Conservation (phyloP, 805 yeast genomes). For the Schwanniomyces polymorphus region DNA sequence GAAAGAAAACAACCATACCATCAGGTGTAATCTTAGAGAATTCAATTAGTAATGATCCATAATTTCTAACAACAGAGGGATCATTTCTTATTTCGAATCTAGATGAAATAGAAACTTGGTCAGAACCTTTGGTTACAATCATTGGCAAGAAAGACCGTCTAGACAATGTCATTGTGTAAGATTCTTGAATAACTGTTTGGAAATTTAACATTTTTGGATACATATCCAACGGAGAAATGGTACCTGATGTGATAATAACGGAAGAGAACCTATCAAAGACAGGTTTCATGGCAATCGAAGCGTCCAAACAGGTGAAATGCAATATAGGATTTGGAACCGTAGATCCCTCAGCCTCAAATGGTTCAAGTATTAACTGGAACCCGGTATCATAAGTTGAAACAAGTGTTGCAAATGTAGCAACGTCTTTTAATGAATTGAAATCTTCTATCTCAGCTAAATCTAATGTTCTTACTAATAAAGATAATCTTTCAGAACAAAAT, state of each 20-base stretch:
- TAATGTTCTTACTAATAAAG: slow-evolving; percentile 83
- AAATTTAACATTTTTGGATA: slow-evolving; percentile 95
- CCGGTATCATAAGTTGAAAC: slow-evolving; percentile 95
- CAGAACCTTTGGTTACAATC: slow-evolving; percentile 96
- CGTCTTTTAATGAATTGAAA: slow-evolving; percentile 88
- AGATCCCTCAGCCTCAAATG: slow-evolving; percentile 88
- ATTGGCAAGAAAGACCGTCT: slow-evolving; percentile 91
- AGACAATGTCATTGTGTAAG: slow-evolving; percentile 94
- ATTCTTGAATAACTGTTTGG: slow-evolving; percentile 89
- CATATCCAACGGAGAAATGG: slow-evolving; percentile 98
- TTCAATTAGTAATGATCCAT: slow-evolving; percentile 89
- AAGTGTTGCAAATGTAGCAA: slow-evolving; percentile 94
- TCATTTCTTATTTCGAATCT: slow-evolving; percentile 96
- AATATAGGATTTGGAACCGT: slow-evolving; percentile 96
- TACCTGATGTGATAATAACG: slow-evolving; percentile 94
- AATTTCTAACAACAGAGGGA: slow-evolving; percentile 95
- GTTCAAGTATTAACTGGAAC: slow-evolving; percentile 87
- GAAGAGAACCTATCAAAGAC: slow-evolving; percentile 91
- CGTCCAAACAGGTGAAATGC: slow-evolving; percentile 93
- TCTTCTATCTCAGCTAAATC: slow-evolving; percentile 90
- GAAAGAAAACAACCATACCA: slow-evolving; percentile 97
- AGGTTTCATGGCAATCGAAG: slow-evolving; percentile 96
- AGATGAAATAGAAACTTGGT: slow-evolving; percentile 95
- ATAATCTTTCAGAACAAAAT: slow-evolving; percentile 89
- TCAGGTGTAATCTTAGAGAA: slow-evolving; percentile 96